Evolutionary conservation across 306 rosid species (phyloP), one percentile per base, ranked within the genome.

Genomic region (Gastrolobium bilobum): DNA sequence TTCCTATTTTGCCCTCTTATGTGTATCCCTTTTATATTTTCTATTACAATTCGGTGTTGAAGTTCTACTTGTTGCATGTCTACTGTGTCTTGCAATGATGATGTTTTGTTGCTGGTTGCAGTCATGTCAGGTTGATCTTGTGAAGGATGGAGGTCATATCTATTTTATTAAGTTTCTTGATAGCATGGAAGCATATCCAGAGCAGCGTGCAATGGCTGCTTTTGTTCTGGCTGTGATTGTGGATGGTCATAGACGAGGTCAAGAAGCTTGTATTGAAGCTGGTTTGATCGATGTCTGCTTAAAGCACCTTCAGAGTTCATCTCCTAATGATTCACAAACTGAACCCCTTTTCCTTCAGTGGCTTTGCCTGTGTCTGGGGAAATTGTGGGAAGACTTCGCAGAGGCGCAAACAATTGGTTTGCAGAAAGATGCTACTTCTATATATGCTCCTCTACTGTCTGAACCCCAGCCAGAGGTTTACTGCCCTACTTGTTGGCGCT

Each of bases 41-140:
- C 33, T 35, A 7, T 34, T 11, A 6, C 30, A 71, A 79, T 46
- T 44, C 75, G 64, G 8, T 54, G 46, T 68, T 59, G 65, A 66
- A 84, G 60, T 42, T 68, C 72, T 67, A 10, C 50, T 4, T 64
- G 42, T 26, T 38, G 10, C 15, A 37, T 75, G 50, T 73, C 48
- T 66, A 53, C 58, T 30, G 14, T 61, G 54, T 83, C 50, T 11
- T 77, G 56, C 73, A 73, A 56, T 78, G 44, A 57, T 71, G 48
- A 10, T 84, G 58, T 81, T 78, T 76, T 29, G 53, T 83, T 72
- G 61, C 77, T 61, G 86, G 77, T 87, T 71, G 68, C 81, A 96
- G 99, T 96, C 99, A 42, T 96, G 99, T 73, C 99, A 96, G 90
- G 94, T 90, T 82, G 99, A 96, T 93, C 86, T 96, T 64, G 99